These are phyloP conservation scores for Rhodotorula diobovata DNA, from an alignment of 768 basidiomycete species.

Conservation along the genomic window DNA sequence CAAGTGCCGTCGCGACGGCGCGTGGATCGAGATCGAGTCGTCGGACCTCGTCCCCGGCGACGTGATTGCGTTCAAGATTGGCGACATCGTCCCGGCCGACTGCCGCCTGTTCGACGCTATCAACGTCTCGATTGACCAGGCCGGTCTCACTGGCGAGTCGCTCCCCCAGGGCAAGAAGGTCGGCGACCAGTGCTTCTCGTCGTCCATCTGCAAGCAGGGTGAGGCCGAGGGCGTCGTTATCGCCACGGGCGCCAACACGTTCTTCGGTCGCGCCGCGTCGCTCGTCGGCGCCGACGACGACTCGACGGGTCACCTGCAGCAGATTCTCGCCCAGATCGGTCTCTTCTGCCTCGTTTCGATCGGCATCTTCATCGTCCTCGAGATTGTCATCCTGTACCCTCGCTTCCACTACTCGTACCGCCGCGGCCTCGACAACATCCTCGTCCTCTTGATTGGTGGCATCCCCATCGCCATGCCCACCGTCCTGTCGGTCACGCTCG, in stretches of 20 bases:
- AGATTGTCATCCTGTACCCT: slow-evolving; percentile 89
- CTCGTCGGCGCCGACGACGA: slow-evolving; percentile 97
- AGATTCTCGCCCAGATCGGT: slow-evolving; percentile 95
- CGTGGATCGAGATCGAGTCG: slow-evolving; percentile 87
- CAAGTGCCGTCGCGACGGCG: slow-evolving; percentile 77
- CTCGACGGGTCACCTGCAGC: slow-evolving; percentile 90
- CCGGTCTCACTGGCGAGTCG: slow-evolving; percentile 95
- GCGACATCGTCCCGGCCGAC: slow-evolving; percentile 96
- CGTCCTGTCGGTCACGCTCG: slow-evolving; percentile 93
- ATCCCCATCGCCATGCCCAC: slow-evolving; percentile 99
- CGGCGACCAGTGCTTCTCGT: slow-evolving; percentile 96
- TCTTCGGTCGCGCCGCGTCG: slow-evolving; percentile 97
- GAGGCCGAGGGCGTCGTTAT: slow-evolving; percentile 98
- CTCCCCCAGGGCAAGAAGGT: slow-evolving; percentile 86
- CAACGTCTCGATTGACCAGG: slow-evolving; percentile 98
- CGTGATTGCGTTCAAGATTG: slow-evolving; percentile 96
- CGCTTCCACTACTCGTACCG: slow-evolving; percentile 86
- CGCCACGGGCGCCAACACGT: slow-evolving; percentile 92
- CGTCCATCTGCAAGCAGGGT: slow-evolving; percentile 97
- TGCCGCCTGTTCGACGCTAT: slow-evolving; percentile 94
- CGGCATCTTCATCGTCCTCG: slow-evolving; percentile 85
- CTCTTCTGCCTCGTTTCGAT: slow-evolving; percentile 96
- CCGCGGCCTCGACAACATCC: slow-evolving; percentile 91
- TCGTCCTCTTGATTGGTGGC: slow-evolving; percentile 98
- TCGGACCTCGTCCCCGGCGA: slow-evolving; percentile 87